Percentiles rank a stretch among this genome's conserved stretches.
Conservation (phyloP, 176 grass and related monocot genomes). For the Avena eriantha region DNA sequence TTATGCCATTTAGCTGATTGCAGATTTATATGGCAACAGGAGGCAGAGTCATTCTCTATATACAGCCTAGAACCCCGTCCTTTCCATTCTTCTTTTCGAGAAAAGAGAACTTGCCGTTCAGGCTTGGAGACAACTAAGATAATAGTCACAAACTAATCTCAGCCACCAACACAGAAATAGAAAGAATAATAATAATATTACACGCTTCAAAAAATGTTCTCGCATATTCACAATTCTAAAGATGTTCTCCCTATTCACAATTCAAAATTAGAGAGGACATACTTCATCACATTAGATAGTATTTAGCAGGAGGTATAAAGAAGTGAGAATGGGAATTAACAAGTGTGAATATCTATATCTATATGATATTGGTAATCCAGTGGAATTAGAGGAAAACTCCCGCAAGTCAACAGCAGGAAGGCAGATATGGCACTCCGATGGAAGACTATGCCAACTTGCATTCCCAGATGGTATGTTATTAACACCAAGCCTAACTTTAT, state of each 20-base stretch:
- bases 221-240: background rate
- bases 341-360: background rate
- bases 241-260: too few relatives aligned
- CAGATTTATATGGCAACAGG: background rate
- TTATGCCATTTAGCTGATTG: background rate
- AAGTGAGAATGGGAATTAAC: background rate
- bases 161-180: constrained; percentile 4
- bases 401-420: background rate
- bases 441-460: background rate
- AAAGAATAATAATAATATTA: background rate
- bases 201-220: background rate
- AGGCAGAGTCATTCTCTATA: background rate
- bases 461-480: background rate
- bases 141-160: background rate
- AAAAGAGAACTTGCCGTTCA: background rate
- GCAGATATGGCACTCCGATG: background rate
- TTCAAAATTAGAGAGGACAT: background rate
- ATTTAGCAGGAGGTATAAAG: background rate
- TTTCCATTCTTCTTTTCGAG: background rate
- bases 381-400: background rate
- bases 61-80: background rate
- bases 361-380: background rate
- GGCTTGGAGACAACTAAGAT: background rate
- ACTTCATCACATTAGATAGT: background rate
- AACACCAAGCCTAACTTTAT: background rate